Base-by-base conservation (phyloP, 176 grass and related monocot genomes). In the Carex littledalei region DNA sequence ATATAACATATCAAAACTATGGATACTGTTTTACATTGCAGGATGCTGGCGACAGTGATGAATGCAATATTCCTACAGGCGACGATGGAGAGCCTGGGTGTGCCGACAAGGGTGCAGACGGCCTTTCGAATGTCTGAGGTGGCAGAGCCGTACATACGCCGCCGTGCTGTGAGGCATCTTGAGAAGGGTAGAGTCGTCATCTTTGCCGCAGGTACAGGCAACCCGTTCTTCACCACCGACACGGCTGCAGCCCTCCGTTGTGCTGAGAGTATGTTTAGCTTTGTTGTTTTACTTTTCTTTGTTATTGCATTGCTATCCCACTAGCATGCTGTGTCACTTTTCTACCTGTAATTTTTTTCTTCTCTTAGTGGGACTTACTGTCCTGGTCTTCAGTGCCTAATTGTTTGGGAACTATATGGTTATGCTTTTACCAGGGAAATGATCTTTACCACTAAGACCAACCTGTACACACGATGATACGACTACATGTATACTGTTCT, bases 111-210 rank as follows among this genome's bases (percentile, higher is more conserved):
- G 79, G 96, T 99, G 52, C 96, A 99, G 80, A 99, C 96, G 47
- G 96, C 96, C 41, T 99, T 99, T 84, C 91, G 96, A 71, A 99
- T 99, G 91, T 99, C 96, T 84, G 96, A 99, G 90, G 93, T 99
- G 58, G 96, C 96, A 63, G 96, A 99, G 80, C 96, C 96, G 37
- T 99, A 99, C 90, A 99, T 99, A 84, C 91, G 91, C 54, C 90
- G 93, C 80, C 91, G 96, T 57, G 96, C 96, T 85, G 67, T 99
- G 1, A 89, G 96, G 62, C 96, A 99, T 87, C 89, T 99, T 61
- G 96, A 99, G 90, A 99, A 98, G 89, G 96, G 93, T 52, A 99
- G 96, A 88, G 93, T 95, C 79, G 96, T 95, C 86, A 99, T 99
- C 89, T 99, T 99, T 88, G 96, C 96, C 84, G 93, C 96, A 73